phyloP scores from a whole-genome alignment of 2,329 filamentous ascomycete species.

The Orbilia ellipsospora region DNA sequence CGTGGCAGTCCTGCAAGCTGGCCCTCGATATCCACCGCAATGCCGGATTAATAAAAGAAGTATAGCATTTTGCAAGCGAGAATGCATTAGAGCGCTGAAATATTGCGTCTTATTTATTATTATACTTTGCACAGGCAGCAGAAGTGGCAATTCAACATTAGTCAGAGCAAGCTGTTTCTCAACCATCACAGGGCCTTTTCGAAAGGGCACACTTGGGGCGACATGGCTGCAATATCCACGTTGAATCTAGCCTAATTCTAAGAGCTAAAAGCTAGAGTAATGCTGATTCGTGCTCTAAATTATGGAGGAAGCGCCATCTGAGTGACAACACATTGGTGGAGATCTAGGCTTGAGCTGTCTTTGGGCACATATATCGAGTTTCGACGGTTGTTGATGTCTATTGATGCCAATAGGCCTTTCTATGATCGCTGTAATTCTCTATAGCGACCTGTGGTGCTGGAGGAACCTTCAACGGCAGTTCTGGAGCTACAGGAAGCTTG shows the following conservation, averaged over 20 bases:
- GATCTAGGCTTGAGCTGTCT: neutral
- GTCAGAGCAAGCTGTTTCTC: too few species aligned
- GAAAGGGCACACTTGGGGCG: neutral
- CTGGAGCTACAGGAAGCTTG: neutral
- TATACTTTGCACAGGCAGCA: too few species aligned
- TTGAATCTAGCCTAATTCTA: neutral
- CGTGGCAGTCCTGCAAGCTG: neutral
- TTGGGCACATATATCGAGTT: too few species aligned
- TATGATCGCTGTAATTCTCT: neutral
- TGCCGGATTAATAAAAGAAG: neutral
- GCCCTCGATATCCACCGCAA: neutral
- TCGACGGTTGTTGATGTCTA: too few species aligned
- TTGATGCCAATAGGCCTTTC: too few species aligned
- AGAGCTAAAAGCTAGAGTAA: too few species aligned
- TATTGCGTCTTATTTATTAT: neutral
- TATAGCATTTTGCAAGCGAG: too few species aligned
- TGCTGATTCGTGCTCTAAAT: too few species aligned
- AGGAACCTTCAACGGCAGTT: neutral
- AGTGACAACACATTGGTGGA: neutral
- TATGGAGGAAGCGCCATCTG: too few species aligned
- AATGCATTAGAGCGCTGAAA: slow-evolving; percentile 6
- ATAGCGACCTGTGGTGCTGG: neutral
- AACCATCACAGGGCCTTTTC: too few species aligned
- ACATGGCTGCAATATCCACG: neutral
- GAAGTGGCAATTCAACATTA: too few species aligned